Evolutionary conservation across 495 filamentous ascomycete species (phyloP).

Genomic region (Aspergillus panamensis): DNA sequence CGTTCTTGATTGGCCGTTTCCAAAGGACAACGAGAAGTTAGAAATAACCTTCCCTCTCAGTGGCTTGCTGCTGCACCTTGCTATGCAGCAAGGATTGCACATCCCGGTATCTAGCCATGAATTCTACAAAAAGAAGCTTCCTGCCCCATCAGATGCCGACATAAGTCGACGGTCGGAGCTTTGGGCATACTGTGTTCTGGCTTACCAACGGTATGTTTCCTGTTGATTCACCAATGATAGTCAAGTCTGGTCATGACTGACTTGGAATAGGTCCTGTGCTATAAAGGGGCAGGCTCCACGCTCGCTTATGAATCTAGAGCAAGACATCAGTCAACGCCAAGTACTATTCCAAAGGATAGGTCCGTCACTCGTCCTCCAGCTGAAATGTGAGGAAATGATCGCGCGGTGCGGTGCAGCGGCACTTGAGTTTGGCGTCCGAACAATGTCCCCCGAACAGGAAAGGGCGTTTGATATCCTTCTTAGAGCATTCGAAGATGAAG

Average conservation of each 20-base stretch:
- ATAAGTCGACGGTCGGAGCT: constrained; percentile 39
- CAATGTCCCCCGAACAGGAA: constrained; percentile 39
- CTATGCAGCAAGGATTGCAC: constrained; percentile 51
- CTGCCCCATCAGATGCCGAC: constrained; percentile 34
- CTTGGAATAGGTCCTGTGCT: constrained; percentile 28
- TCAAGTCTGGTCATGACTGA: constrained; percentile 3
- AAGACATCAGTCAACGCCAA: constrained; percentile 35
- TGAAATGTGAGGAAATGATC: constrained; percentile 38
- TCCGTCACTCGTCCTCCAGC: constrained; percentile 30
- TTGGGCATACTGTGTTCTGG: constrained; percentile 43
- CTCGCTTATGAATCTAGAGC: constrained; percentile 30
- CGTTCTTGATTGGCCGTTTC: constrained; percentile 49
- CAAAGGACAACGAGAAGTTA: constrained; percentile 38
- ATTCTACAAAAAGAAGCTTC: constrained; percentile 37
- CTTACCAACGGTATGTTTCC: constrained; percentile 37
- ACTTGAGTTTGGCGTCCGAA: constrained; percentile 36
- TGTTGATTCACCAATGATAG: not conserved
- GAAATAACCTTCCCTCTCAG: constrained; percentile 43
- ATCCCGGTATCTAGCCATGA: constrained; percentile 48
- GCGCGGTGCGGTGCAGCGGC: constrained; percentile 34
- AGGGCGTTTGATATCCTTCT: constrained; percentile 35
- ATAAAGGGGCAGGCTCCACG: constrained; percentile 40
- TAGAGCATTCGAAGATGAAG: constrained; percentile 34
- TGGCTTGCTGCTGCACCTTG: constrained; percentile 42
- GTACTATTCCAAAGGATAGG: constrained; percentile 32